phyloP scores from a whole-genome alignment of 805 yeast species.

The Myxozyma vanderwaltii region DNA sequence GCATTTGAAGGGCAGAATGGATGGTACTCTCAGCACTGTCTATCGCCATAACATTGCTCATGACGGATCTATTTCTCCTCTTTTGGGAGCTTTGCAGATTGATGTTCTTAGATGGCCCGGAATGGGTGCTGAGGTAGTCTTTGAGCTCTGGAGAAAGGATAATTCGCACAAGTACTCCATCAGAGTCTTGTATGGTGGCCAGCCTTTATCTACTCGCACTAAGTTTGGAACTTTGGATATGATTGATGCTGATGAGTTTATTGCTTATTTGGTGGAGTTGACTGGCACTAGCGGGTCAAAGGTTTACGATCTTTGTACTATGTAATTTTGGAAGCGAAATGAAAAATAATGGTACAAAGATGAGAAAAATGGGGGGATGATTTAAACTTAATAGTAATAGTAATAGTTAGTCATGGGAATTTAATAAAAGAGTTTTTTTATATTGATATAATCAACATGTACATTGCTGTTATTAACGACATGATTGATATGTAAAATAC shows the following conservation, averaged over 20 bases:
- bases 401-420: no score
- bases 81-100: constrained; percentile 45
- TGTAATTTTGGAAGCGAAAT: background rate
- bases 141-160: constrained; percentile 45
- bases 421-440: no score
- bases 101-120: constrained; percentile 51
- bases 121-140: constrained; percentile 50
- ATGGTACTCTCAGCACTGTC: constrained; percentile 39
- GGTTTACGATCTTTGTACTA: constrained; percentile 13
- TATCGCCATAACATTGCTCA: constrained; percentile 51
- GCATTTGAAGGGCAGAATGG: constrained; percentile 39
- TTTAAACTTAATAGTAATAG: no score
- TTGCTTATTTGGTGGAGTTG: constrained; percentile 14
- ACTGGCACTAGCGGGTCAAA: constrained; percentile 16
- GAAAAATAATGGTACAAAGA: background rate
- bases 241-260: constrained; percentile 17
- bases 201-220: constrained; percentile 19
- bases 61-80: constrained; percentile 46
- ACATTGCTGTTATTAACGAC: no score
- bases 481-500: background rate
- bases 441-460: no score
- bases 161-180: constrained; percentile 38
- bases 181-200: constrained; percentile 46
- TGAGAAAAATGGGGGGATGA: no score
- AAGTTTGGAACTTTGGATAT: constrained; percentile 21